Evolutionary conservation across 306 rosid species (phyloP).

Genomic region (Comarum palustre): DNA sequence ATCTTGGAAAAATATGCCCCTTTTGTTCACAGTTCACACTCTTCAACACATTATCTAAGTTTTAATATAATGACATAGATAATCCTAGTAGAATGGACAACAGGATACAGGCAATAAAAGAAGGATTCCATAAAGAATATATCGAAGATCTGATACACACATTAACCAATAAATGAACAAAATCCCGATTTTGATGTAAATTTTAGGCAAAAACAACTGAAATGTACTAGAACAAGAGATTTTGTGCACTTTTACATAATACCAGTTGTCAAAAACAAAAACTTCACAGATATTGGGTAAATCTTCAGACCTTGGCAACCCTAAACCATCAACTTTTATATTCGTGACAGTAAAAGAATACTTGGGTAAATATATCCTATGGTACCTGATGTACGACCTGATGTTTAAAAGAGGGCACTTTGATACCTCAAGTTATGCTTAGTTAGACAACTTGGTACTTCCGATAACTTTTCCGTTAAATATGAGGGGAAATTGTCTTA

Average conservation of each 20-base stretch:
- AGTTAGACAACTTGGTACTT: too few species aligned
- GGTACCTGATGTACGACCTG: too few species aligned
- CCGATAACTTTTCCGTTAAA: too few species aligned
- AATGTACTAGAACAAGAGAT: not conserved
- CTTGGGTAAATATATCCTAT: too few species aligned
- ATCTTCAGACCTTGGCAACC: not conserved
- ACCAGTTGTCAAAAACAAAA: not conserved
- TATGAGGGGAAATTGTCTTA: too few species aligned
- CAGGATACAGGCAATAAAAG: not conserved
- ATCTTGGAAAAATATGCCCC: not conserved
- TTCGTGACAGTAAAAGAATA: not conserved
- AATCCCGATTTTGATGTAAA: not conserved
- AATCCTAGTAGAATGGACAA: not conserved
- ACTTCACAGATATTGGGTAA: not conserved
- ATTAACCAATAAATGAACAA: not conserved
- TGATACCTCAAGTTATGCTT: too few species aligned
- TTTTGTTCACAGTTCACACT: conserved; percentile 13
- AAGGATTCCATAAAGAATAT: not conserved
- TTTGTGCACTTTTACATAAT: too few species aligned
- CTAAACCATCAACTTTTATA: not conserved
- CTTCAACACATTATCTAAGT: conserved; percentile 18
- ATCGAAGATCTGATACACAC: not conserved
- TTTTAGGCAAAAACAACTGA: not conserved
- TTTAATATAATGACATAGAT: conserved; percentile 6
- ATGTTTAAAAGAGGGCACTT: too few species aligned